Evolutionary conservation across 1,139 yeast genomes (phyloP), one percentile per base, ranked within the genome.

Genomic region (Debaryomyces singareniensis): DNA sequence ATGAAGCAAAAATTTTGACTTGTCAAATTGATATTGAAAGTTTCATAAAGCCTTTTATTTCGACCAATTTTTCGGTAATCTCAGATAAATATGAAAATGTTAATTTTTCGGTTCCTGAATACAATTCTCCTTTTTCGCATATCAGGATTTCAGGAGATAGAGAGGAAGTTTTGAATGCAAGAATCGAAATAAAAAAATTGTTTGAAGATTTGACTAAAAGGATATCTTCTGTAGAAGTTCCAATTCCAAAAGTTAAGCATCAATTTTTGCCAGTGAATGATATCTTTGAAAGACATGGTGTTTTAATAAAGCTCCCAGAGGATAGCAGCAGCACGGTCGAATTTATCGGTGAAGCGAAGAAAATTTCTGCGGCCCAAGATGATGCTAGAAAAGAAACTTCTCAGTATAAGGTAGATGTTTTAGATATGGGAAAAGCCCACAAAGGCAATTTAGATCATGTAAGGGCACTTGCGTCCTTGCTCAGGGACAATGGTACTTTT

Each of bases 341-440:
- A 32, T 84, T 83, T 49, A 69, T 78, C 36, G 95, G 96, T 36
- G 70, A 71, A 31, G 58, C 64, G 37, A 51, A 61, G 20, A 69
- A 72, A 34, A 69, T 87, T 33, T 47, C 68, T 12, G 57, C 59
- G 14, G 96, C 96, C 20, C 68, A 81, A 42, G 69, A 69, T 69
- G 55, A 58, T 58, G 55, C 74, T 59, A 61, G 53, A 71, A 79
- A 42, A 55, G 71, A 49, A 50, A 72, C 67, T 49, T 70, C 55
- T 25, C 66, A 61, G 42, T 67, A 55, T 49, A 63, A 60, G 43
- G 77, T 82, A 28, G 87, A 82, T 44, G 61, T 75, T 15, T 68
- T 89, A 49, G 94, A 85, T 45, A 78, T 89, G 61, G 77, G 93
- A 15, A 79, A 75, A 53, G 95, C 96, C 24, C 96, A 89, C 54